phyloP scores from a whole-genome alignment of 495 filamentous ascomycete species.

The Podospora comata region DNA sequence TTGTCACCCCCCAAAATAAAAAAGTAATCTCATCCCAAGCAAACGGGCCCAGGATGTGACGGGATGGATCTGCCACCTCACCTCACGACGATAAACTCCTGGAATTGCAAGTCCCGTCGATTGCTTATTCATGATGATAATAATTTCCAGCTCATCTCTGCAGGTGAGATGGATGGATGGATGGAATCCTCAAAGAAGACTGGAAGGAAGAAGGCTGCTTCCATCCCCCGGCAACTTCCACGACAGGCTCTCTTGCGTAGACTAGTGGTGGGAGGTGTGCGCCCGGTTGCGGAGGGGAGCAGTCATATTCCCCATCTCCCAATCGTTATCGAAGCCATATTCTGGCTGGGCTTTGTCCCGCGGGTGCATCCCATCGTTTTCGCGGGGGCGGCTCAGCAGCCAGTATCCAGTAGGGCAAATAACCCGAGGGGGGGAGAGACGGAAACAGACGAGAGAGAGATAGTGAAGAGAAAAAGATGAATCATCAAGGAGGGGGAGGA shows the following conservation, averaged over 20 bases:
- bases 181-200: background rate
- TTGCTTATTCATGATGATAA: background rate
- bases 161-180: background rate
- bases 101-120: background rate
- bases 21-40: background rate
- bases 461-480: background rate
- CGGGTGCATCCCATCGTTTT: background rate
- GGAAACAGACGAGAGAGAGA: background rate
- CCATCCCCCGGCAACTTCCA: background rate
- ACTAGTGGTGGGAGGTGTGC: conserved; percentile 1
- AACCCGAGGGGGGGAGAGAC: too few species aligned
- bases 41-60: background rate
- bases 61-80: conserved; percentile 1
- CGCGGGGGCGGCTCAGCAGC: conserved; percentile 10
- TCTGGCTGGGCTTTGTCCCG: conserved; percentile 6
- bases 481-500: background rate
- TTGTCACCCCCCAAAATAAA: too few species aligned
- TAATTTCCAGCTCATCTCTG: background rate
- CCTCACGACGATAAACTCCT: background rate
- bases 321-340: background rate
- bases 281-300: conserved; percentile 4
- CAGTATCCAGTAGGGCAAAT: background rate
- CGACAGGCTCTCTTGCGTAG: background rate
- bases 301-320: conserved; percentile 1
- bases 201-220: background rate